Evolutionary conservation across 2,329 filamentous ascomycete species (phyloP).

Genomic region (Colletotrichum higginsianum): DNA sequence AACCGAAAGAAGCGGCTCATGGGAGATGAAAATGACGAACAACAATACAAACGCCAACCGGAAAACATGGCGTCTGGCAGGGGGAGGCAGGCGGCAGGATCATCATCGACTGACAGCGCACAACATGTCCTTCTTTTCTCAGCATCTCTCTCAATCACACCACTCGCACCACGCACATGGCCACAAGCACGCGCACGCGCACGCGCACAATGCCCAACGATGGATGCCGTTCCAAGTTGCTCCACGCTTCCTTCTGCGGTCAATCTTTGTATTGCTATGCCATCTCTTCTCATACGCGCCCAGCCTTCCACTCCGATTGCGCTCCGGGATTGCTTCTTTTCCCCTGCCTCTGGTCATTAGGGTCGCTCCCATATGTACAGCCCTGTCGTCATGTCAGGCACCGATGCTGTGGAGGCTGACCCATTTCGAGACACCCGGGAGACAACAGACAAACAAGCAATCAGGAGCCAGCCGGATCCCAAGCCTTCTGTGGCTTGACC

Average conservation of each 20-base stretch:
- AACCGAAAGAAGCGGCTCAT: neutral
- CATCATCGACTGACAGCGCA: neutral
- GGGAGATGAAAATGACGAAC: neutral
- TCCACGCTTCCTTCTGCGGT: neutral
- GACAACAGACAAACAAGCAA: conserved; percentile 22
- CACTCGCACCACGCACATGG: neutral
- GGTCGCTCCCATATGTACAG: conserved; percentile 15
- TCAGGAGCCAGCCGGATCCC: neutral
- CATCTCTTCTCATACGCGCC: conserved; percentile 17
- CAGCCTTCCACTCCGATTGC: conserved; percentile 3
- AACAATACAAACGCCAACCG: neutral
- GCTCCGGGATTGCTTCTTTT: conserved; percentile 7
- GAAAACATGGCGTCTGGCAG: neutral
- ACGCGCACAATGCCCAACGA: neutral
- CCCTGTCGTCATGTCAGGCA: conserved; percentile 38
- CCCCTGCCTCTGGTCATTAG: conserved; percentile 1
- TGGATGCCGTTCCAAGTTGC: conserved; percentile 13
- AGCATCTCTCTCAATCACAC: neutral
- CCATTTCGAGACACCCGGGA: conserved; percentile 25
- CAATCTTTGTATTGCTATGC: neutral
- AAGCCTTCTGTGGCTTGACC: conserved; percentile 36
- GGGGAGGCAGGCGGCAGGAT: neutral
- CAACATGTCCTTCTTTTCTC: neutral
- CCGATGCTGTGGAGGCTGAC: conserved; percentile 26
- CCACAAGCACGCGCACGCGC: too few relatives aligned